Evolutionary conservation across 495 filamentous ascomycete species (phyloP).

Genomic region (Talaromyces nanjingensis): DNA sequence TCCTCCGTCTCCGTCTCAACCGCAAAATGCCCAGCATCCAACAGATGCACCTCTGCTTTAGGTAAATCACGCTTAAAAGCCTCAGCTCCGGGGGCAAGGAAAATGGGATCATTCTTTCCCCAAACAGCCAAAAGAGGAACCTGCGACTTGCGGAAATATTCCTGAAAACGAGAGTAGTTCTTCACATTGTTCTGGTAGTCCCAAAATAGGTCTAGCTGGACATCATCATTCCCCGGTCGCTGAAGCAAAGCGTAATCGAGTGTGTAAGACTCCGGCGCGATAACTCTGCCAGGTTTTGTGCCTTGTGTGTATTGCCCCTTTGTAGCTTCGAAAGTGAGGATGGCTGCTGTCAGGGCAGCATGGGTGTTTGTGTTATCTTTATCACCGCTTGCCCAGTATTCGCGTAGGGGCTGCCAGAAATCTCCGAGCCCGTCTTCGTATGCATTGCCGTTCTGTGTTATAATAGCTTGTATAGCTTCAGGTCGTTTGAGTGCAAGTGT

Average conservation of each 20-base stretch:
- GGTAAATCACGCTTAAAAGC: conserved; percentile 51
- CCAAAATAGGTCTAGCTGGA: conserved; percentile 52
- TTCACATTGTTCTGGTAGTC: conserved; percentile 50
- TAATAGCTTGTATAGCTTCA: conserved; percentile 42
- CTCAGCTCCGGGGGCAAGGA: conserved; percentile 50
- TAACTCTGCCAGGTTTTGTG: conserved; percentile 20
- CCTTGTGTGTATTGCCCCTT: conserved; percentile 51
- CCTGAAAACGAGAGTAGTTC: conserved; percentile 54
- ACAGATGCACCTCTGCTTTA: conserved; percentile 39
- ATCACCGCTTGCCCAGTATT: conserved; percentile 41
- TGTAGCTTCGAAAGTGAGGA: conserved; percentile 41
- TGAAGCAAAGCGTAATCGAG: conserved; percentile 47
- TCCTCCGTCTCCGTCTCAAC: conserved; percentile 45
- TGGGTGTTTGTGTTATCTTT: conserved; percentile 25
- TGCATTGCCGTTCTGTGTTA: conserved; percentile 60
- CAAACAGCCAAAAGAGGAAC: conserved; percentile 54
- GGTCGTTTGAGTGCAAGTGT: conserved; percentile 46
- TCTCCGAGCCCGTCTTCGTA: conserved; percentile 51
- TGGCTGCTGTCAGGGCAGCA: conserved; percentile 19
- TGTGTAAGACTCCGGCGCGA: conserved; percentile 44
- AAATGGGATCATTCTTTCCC: conserved; percentile 56
- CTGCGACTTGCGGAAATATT: conserved; percentile 45
- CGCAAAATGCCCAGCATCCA: conserved; percentile 60
- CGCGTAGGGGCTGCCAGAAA: conserved; percentile 47
- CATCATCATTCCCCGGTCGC: conserved; percentile 43